Base-by-base conservation (phyloP, 805 yeast genomes). In the Lachancea sp. region DNA sequence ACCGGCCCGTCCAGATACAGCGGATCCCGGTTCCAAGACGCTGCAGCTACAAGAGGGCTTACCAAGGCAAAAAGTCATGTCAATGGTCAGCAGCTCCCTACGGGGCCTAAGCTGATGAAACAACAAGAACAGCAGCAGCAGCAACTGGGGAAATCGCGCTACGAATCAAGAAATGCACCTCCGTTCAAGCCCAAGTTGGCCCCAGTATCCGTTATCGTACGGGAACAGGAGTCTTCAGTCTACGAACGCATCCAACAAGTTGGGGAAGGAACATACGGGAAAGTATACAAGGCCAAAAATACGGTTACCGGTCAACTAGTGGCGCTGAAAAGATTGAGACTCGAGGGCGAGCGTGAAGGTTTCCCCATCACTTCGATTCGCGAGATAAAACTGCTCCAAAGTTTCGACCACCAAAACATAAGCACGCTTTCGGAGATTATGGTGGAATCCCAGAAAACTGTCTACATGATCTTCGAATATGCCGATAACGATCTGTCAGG, bases 251-350 rank as follows among this genome's bases (percentile, higher is more conserved):
- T 86, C 1, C 74, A 78, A 34, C 98, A 93, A 60, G 98, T 93
- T 4, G 99, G 99, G n/a, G 98, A 93, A 66, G 99, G 99, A 9
- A 93, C 98, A 0, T 93, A 93, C 63, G 99, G 99, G 16, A 63
- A 62, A 54, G 68, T 63, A 16, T 63, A 59, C 48, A 63, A 63
- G 42, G 96, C 96, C 0, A 72, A 70, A 40, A 89, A 93, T 60
- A 66, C 67, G 13, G 68, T 77, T 4, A 86, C 96, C 0, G 73
- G 77, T 1, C 79, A 77, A 47, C 68, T 75, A 52, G 93, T 89
- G n/a, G 99, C 99, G 1, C 69, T 93, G 58, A 93, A 93, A 61
- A 75, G 82, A 53, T 70, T 93, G 37, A 67, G 97, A 49, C 72
- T 93, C 56, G 97, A 93, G 59, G 67, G 79, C 7, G 98, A 91